Evolutionary conservation across 805 yeast genomes (phyloP).

Genomic region (Sungouiozyma intestinalis): DNA sequence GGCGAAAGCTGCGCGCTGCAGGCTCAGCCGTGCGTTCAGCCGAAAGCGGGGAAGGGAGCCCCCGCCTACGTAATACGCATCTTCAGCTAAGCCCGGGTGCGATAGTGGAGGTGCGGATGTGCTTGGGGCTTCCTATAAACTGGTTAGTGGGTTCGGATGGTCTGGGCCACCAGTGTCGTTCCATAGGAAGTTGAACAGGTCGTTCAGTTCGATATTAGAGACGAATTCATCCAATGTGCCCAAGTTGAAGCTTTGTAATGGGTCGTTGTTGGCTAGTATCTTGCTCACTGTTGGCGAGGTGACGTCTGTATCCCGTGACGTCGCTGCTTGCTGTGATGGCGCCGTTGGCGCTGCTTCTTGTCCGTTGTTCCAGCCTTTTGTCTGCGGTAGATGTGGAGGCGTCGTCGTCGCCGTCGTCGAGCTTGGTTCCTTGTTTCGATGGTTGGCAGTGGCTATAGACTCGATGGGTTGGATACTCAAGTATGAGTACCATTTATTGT

Average conservation of each 20-base stretch:
- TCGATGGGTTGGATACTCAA: background rate
- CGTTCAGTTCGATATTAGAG: conserved; percentile 19
- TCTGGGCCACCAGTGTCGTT: conserved; percentile 7
- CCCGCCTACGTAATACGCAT: background rate
- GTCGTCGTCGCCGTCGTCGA: too few relatives aligned
- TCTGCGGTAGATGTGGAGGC: too few relatives aligned
- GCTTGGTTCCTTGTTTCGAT: background rate
- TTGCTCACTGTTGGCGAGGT: background rate
- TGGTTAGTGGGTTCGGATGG: too few relatives aligned
- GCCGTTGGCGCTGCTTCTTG: too few relatives aligned
- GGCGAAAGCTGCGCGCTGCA: background rate
- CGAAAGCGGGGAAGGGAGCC: background rate
- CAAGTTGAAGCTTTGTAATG: conserved; percentile 8
- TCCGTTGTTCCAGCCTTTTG: too few relatives aligned
- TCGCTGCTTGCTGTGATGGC: background rate
- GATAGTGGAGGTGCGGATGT: background rate
- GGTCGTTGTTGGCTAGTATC: background rate
- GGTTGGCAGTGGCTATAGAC: background rate
- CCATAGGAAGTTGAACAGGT: conserved; percentile 22
- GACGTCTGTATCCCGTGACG: background rate
- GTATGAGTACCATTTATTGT: background rate
- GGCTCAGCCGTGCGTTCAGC: background rate
- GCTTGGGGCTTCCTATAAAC: too few relatives aligned
- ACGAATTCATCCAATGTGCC: conserved; percentile 25
- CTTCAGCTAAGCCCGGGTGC: background rate